Evolutionary conservation across 768 basidiomycete genomes (phyloP).

Genomic region (Panellus pusillus): DNA sequence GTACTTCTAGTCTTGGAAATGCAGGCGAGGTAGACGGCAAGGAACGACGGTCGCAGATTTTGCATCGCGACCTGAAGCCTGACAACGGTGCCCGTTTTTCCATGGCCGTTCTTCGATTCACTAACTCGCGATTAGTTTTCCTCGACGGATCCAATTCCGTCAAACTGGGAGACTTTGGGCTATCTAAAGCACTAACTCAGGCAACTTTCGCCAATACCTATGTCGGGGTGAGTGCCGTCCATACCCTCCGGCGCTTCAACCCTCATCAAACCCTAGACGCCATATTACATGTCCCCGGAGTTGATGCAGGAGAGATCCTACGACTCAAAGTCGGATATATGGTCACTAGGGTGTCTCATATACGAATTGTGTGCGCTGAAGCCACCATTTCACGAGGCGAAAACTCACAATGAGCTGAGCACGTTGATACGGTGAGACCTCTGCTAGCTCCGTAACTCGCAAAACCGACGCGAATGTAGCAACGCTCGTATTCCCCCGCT

Average conservation of each 20-base stretch:
- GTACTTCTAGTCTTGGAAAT: constrained; percentile 42
- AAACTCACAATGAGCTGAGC: constrained; percentile 84
- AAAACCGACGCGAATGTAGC: constrained; percentile 32
- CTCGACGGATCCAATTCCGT: constrained; percentile 82
- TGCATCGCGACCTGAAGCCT: constrained; percentile 96
- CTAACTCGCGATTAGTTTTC: constrained; percentile 61
- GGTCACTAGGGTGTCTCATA: constrained; percentile 96
- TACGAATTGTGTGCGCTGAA: constrained; percentile 94
- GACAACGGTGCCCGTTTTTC: constrained; percentile 77
- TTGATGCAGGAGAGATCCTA: constrained; percentile 97
- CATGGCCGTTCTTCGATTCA: neutral
- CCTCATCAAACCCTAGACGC: constrained; percentile 59
- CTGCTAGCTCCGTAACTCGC: neutral
- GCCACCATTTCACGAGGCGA: constrained; percentile 92
- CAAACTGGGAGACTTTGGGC: constrained; percentile 96
- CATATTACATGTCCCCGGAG: constrained; percentile 99
- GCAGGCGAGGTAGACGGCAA: constrained; percentile 41
- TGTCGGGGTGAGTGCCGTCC: constrained; percentile 72
- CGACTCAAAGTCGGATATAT: constrained; percentile 97
- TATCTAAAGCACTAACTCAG: constrained; percentile 88
- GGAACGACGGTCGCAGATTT: constrained; percentile 67
- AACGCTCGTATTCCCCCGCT: constrained; percentile 91
- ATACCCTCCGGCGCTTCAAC: neutral
- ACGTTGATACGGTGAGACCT: constrained; percentile 68
- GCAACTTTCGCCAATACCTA: constrained; percentile 94